These are phyloP conservation scores for Gryganskiella cystojenkinii DNA, from an alignment of 192 early-diverging fungal genomes.

Conservation along the genomic window DNA sequence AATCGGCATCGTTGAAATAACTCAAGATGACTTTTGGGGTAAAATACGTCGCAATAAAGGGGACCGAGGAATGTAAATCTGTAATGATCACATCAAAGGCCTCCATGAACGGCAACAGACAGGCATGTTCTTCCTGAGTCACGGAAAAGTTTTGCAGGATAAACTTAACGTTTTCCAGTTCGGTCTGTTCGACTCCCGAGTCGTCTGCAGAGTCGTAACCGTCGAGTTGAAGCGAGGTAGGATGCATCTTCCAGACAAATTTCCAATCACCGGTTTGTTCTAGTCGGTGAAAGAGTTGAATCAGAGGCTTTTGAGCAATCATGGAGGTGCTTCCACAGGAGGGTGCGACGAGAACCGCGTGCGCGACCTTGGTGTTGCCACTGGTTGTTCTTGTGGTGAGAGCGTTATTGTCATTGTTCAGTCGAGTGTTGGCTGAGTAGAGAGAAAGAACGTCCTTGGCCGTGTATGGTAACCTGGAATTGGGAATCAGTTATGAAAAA, in stretches of 20 bases:
- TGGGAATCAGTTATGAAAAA: neutral
- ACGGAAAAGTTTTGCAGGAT: conserved; percentile 42
- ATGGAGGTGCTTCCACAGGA: conserved; percentile 51
- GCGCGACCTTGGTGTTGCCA: neutral
- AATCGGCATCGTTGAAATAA: conserved; percentile 53
- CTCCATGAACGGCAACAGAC: conserved; percentile 52
- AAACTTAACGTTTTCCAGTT: conserved; percentile 46
- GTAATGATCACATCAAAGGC: conserved; percentile 52
- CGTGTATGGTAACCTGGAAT: conserved; percentile 48
- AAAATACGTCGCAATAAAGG: conserved; percentile 53
- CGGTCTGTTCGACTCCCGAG: conserved; percentile 24
- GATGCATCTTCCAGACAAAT: conserved; percentile 57
- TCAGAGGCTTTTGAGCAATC: conserved; percentile 38
- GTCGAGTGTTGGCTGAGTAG: conserved; percentile 1
- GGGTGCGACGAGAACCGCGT: conserved; percentile 37
- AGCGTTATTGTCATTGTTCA: no score
- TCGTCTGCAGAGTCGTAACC: conserved; percentile 25
- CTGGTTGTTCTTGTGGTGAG: neutral
- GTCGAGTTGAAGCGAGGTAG: conserved; percentile 33
- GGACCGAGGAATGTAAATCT: conserved; percentile 52
- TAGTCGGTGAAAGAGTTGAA: conserved; percentile 45
- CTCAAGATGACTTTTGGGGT: conserved; percentile 50
- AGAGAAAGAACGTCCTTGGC: conserved; percentile 22
- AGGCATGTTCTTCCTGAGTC: conserved; percentile 42
- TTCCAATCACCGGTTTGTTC: conserved; percentile 44